Evolutionary conservation across 306 rosid genomes (phyloP).

Genomic region (Rubus parviflorus): DNA sequence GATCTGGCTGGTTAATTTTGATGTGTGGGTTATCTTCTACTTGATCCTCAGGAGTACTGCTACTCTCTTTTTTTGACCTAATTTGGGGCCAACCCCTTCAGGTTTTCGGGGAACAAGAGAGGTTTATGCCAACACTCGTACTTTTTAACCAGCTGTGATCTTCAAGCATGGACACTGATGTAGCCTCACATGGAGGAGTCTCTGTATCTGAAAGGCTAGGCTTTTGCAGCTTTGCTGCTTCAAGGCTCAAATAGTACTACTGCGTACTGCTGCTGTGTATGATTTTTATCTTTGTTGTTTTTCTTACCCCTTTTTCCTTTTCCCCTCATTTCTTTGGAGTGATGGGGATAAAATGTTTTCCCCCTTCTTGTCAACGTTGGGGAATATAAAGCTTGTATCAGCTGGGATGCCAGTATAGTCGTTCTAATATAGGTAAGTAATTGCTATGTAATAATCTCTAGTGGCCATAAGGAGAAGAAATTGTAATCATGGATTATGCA

Average conservation of each 20-base stretch:
- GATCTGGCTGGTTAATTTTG: constrained; percentile 36
- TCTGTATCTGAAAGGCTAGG: constrained; percentile 14
- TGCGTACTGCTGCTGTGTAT: constrained; percentile 43
- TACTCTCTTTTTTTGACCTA: constrained; percentile 43
- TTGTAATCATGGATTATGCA: constrained; percentile 1
- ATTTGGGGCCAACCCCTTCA: constrained; percentile 31
- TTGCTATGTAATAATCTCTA: constrained; percentile 9
- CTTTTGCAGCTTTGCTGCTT: constrained; percentile 32
- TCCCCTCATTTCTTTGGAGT: constrained; percentile 47
- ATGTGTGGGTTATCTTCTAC: constrained; percentile 29
- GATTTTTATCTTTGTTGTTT: constrained; percentile 36
- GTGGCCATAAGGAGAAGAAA: background rate
- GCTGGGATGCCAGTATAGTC: background rate
- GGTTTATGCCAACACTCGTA: constrained; percentile 34
- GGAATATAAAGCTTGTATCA: background rate
- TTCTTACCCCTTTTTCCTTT: constrained; percentile 42
- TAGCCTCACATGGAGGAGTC: constrained; percentile 34
- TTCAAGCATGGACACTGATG: constrained; percentile 24
- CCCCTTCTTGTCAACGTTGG: constrained; percentile 39
- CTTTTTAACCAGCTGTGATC: constrained; percentile 38
- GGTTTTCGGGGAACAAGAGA: constrained; percentile 46
- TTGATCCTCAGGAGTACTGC: constrained; percentile 18
- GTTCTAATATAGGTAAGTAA: background rate
- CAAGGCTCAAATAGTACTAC: constrained; percentile 28
- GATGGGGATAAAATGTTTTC: constrained; percentile 29